These are phyloP conservation scores for Fraxinus quadrangulata DNA, from an alignment of 257 asterid genomes.

Conservation along the genomic window DNA sequence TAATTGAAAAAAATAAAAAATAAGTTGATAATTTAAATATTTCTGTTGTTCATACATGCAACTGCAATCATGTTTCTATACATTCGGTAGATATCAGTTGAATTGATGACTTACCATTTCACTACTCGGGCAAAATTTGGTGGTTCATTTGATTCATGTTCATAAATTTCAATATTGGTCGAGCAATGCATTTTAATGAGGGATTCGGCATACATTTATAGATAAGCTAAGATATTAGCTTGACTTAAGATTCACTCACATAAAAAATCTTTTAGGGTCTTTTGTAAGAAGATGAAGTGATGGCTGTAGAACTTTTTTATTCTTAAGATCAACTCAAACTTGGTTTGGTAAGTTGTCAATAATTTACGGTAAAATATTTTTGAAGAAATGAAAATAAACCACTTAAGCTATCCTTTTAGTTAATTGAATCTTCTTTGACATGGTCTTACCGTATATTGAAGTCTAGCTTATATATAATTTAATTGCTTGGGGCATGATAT, in stretches of 20 bases:
- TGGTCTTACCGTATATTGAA: background rate
- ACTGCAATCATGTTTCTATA: background rate
- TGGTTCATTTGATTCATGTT: background rate
- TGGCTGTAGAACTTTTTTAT: slow-evolving; percentile 9
- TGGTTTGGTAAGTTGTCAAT: background rate
- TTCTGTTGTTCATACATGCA: background rate
- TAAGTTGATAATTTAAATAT: background rate
- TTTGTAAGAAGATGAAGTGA: background rate
- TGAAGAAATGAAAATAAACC: background rate
- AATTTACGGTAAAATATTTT: background rate
- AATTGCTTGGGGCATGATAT: background rate
- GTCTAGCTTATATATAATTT: slow-evolving; percentile 7
- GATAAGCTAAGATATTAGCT: background rate
- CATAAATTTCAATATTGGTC: background rate
- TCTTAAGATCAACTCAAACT: slow-evolving; percentile 8
- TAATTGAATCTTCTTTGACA: background rate
- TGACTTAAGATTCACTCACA: background rate
- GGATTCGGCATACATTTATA: background rate
- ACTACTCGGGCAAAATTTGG: background rate
- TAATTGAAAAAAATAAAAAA: no score
- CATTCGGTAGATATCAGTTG: background rate
- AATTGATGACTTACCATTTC: background rate
- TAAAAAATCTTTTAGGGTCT: background rate
- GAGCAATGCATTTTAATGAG: background rate
- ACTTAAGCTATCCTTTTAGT: slow-evolving; percentile 11